A percentile compares a stretch with the other conserved stretches of the same genome.
Evolutionary conservation across 306 rosid species (phyloP).

Genomic region (Lagenaria siceraria): DNA sequence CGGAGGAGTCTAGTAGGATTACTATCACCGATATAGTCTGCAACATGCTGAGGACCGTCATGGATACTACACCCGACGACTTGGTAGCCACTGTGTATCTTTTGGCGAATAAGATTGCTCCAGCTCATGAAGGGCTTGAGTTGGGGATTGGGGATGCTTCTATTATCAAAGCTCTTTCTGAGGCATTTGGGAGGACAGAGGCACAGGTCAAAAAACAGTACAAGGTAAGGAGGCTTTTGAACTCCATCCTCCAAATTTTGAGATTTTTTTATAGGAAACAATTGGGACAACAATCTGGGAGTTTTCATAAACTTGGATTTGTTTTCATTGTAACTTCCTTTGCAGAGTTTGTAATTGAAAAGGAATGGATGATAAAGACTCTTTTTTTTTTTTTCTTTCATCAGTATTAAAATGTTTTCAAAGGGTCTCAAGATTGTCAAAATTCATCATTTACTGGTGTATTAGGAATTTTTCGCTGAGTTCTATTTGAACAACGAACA

Average conservation of each 20-base stretch:
- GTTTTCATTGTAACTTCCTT: not conserved
- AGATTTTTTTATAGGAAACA: not conserved
- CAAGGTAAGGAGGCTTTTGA: conserved; percentile 26
- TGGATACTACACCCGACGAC: conserved; percentile 57
- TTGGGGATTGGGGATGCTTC: conserved; percentile 87
- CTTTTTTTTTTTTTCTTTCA: not conserved
- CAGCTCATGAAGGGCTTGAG: conserved; percentile 65
- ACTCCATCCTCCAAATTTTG: not conserved
- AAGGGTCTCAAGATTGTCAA: not conserved
- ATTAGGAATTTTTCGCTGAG: not conserved
- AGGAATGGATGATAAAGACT: not conserved
- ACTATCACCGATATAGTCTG: conserved; percentile 69
- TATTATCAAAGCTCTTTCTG: conserved; percentile 70
- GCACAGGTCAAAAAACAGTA: conserved; percentile 48
- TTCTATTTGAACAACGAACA: not conserved
- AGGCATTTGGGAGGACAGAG: conserved; percentile 68
- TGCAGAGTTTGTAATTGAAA: not conserved
- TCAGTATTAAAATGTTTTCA: not conserved
- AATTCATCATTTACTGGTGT: not conserved
- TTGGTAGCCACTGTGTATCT: conserved; percentile 52
- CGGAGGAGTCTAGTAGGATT: conserved; percentile 43
- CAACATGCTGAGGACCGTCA: conserved; percentile 70
- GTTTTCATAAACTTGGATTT: not conserved
- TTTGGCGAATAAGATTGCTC: conserved; percentile 54
- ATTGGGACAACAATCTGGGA: not conserved